Conservation (phyloP, 1,284 basidiomycete genomes). For the Pseudozyma thailandica region DNA sequence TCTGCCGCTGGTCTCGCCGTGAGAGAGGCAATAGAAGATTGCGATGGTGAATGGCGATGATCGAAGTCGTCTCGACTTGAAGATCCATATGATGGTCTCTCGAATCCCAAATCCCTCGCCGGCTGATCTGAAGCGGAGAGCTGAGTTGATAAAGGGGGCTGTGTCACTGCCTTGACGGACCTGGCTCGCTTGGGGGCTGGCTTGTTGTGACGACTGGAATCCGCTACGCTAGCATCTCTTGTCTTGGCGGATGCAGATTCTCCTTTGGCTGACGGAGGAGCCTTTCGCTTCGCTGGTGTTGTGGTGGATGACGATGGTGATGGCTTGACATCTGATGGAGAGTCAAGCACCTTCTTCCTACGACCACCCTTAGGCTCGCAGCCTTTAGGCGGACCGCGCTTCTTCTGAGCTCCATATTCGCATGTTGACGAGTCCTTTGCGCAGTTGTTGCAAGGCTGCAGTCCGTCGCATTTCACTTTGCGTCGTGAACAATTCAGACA, state of each 20-base stretch:
- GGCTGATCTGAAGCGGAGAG: not conserved
- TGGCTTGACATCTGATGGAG: not conserved
- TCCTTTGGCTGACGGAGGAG: not conserved
- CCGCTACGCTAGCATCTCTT: not conserved
- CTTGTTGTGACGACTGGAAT: too few species aligned
- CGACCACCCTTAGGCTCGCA: slow-evolving; percentile 42
- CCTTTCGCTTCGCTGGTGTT: slow-evolving; percentile 2
- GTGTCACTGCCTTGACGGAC: not conserved
- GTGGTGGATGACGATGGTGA: not conserved
- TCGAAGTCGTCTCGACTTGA: not conserved
- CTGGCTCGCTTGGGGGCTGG: slow-evolving; percentile 1
- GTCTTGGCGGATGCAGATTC: not conserved
- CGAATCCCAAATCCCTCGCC: too few species aligned
- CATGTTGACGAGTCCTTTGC: slow-evolving; percentile 21
- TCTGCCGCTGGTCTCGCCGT: slow-evolving; percentile 11
- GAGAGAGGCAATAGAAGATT: slow-evolving; percentile 6
- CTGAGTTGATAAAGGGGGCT: not conserved
- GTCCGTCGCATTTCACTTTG: slow-evolving; percentile 50
- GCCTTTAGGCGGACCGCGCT: slow-evolving; percentile 49
- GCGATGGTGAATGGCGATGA: slow-evolving; percentile 5
- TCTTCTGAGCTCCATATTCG: slow-evolving; percentile 44
- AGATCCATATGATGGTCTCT: not conserved
- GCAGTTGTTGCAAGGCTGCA: slow-evolving; percentile 47
- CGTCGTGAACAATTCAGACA: slow-evolving; percentile 44
- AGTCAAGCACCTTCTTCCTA: slow-evolving; percentile 23